A percentile compares a stretch with the other conserved stretches of the same genome.
Evolutionary conservation across 2,329 filamentous ascomycete species (phyloP).

Genomic region (Neophaeococcomyces aloes): DNA sequence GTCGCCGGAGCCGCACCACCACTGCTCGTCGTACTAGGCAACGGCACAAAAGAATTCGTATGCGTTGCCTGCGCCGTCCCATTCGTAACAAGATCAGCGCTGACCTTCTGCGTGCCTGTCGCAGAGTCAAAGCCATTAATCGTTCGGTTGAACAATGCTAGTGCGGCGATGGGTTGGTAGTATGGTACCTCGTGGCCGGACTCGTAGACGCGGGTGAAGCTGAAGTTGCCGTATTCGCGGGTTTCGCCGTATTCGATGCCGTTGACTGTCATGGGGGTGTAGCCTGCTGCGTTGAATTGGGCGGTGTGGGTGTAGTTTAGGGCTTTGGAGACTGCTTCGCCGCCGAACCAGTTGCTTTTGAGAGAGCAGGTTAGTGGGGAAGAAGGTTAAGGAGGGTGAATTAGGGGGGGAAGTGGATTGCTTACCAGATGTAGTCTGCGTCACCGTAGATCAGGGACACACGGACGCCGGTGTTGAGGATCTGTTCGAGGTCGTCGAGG

Average conservation of each 20-base stretch:
- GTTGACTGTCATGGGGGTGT: constrained; percentile 61
- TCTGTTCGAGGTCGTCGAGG: constrained; percentile 47
- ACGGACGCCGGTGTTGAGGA: constrained; percentile 53
- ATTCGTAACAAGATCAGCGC: constrained; percentile 28
- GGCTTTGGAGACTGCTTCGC: constrained; percentile 58
- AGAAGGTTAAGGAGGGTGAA: no score
- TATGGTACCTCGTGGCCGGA: constrained; percentile 53
- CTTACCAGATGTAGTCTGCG: constrained; percentile 37
- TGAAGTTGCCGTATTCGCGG: constrained; percentile 65
- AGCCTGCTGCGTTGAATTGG: constrained; percentile 57
- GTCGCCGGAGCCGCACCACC: not conserved
- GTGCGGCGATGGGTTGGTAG: constrained; percentile 51
- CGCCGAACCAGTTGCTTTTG: constrained; percentile 52
- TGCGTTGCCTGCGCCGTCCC: constrained; percentile 36
- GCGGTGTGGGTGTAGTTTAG: constrained; percentile 43
- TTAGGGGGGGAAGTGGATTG: not conserved
- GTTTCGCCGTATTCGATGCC: constrained; percentile 58
- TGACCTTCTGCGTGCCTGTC: constrained; percentile 35
- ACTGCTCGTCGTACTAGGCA: constrained; percentile 21
- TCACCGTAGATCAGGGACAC: constrained; percentile 64
- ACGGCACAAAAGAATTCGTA: constrained; percentile 32
- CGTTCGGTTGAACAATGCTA: constrained; percentile 52
- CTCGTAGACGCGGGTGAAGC: constrained; percentile 57
- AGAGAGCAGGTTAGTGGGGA: not conserved
- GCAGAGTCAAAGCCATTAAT: constrained; percentile 47